These are phyloP conservation scores for Botrytis porri DNA, from an alignment of 2,329 filamentous ascomycete genomes.

Conservation along the genomic window DNA sequence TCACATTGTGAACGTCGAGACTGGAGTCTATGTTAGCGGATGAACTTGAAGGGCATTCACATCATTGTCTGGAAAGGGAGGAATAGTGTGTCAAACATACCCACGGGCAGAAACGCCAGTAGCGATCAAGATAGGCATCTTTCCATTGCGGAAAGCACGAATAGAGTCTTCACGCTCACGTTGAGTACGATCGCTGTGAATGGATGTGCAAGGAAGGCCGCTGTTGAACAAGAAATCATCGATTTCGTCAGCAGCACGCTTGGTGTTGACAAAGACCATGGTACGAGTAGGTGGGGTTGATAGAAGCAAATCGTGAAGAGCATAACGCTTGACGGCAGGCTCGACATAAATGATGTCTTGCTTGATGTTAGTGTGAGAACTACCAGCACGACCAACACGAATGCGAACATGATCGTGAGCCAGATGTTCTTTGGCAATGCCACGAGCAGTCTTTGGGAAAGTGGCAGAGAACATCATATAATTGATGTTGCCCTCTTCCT, in stretches of 20 bases:
- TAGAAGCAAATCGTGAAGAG: constrained; percentile 69
- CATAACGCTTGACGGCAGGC: constrained; percentile 62
- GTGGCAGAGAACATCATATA: constrained; percentile 92
- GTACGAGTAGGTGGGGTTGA: constrained; percentile 71
- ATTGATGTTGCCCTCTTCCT: constrained; percentile 67
- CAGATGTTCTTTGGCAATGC: constrained; percentile 74
- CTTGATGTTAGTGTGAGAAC: constrained; percentile 75
- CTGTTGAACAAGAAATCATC: constrained; percentile 86
- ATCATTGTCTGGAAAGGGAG: background rate
- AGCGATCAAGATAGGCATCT: constrained; percentile 75
- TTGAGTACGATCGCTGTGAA: constrained; percentile 85
- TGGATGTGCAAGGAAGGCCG: constrained; percentile 77
- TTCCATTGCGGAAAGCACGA: constrained; percentile 75
- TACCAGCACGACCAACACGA: constrained; percentile 82
- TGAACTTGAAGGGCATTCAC: background rate
- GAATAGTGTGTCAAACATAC: background rate
- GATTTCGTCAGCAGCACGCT: constrained; percentile 72
- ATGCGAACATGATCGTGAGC: constrained; percentile 72
- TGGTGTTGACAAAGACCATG: constrained; percentile 86
- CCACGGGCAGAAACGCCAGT: constrained; percentile 87
- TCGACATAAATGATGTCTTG: constrained; percentile 73
- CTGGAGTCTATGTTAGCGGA: background rate
- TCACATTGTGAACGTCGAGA: constrained; percentile 81
- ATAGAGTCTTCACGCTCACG: constrained; percentile 88
- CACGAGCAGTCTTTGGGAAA: constrained; percentile 76